phyloP scores from a whole-genome alignment of 768 basidiomycete species.

The Auricularia sp. region DNA sequence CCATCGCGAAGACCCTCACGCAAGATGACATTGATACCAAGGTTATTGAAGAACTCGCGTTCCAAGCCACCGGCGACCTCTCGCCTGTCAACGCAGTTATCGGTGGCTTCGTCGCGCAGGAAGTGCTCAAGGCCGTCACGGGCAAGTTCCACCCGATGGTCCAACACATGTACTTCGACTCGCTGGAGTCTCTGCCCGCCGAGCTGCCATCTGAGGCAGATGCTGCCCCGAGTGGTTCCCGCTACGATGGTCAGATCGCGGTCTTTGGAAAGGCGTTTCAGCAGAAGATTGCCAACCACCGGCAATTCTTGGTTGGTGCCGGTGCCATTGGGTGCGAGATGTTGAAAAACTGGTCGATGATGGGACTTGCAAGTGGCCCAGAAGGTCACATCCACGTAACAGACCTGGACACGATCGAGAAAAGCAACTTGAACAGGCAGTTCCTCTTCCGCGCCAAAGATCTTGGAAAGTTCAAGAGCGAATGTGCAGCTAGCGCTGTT shows the following conservation, averaged over 20 bases:
- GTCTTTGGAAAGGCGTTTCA: constrained; percentile 94
- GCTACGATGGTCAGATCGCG: constrained; percentile 92
- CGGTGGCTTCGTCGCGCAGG: constrained; percentile 96
- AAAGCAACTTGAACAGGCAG: constrained; percentile 95
- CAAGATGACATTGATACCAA: constrained; percentile 67
- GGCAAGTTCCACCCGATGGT: constrained; percentile 97
- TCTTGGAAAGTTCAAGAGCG: constrained; percentile 92
- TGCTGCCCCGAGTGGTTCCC: constrained; percentile 65
- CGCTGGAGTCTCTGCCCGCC: constrained; percentile 83
- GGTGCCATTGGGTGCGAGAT: constrained; percentile 99
- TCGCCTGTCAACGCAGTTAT: constrained; percentile 87
- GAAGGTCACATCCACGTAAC: constrained; percentile 84
- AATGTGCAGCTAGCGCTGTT: constrained; percentile 85
- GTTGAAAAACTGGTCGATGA: constrained; percentile 99
- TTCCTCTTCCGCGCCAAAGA: constrained; percentile 97
- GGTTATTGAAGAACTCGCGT: constrained; percentile 72
- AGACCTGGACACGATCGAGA: constrained; percentile 97
- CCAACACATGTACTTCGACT: constrained; percentile 95
- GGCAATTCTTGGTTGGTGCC: constrained; percentile 96
- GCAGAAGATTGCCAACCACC: constrained; percentile 75
- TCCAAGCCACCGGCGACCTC: constrained; percentile 84
- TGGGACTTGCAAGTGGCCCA: constrained; percentile 78
- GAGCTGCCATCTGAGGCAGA: constrained; percentile 70
- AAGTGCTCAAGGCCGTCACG: constrained; percentile 91
- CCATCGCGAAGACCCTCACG: constrained; percentile 69